phyloP scores from a whole-genome alignment of 2,329 filamentous ascomycete species.

The Samsoniella hepiali region DNA sequence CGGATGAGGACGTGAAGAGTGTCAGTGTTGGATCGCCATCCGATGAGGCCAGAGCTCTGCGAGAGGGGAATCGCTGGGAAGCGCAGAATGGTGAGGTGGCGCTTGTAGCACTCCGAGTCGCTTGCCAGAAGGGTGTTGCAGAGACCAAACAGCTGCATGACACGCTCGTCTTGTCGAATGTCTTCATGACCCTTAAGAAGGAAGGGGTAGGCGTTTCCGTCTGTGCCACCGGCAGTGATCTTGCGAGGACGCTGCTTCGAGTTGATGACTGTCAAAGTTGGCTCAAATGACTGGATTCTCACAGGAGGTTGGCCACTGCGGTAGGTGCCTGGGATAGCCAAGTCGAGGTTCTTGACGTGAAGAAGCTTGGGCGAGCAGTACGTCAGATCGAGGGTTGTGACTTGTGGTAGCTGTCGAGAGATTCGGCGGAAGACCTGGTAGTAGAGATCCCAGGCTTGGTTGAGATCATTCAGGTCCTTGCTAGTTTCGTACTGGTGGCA shows the following conservation, averaged over 20 bases:
- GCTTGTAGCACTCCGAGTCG: slow-evolving; percentile 94
- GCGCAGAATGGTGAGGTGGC: slow-evolving; percentile 91
- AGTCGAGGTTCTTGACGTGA: slow-evolving; percentile 76
- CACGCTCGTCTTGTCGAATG: slow-evolving; percentile 96
- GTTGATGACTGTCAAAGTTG: slow-evolving; percentile 85
- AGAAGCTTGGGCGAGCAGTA: slow-evolving; percentile 96
- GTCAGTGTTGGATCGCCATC: slow-evolving; percentile 97
- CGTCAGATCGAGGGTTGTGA: slow-evolving; percentile 88
- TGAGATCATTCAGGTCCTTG: slow-evolving; percentile 89
- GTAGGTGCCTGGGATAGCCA: slow-evolving; percentile 96
- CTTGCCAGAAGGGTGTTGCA: slow-evolving; percentile 93
- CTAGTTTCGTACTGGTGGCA: slow-evolving; percentile 87
- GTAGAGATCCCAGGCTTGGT: slow-evolving; percentile 98
- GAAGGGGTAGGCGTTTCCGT: slow-evolving; percentile 84
- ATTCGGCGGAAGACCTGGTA: slow-evolving; percentile 98
- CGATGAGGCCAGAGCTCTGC: slow-evolving; percentile 90
- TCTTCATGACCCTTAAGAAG: slow-evolving; percentile 98
- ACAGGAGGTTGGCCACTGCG: slow-evolving; percentile 74
- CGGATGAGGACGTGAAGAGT: slow-evolving; percentile 95
- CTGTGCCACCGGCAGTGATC: slow-evolving; percentile 81
- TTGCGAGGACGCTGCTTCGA: slow-evolving; percentile 96
- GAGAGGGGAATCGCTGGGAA: slow-evolving; percentile 97
- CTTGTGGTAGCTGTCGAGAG: slow-evolving; percentile 84
- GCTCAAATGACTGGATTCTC: slow-evolving; percentile 83
- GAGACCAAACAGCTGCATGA: slow-evolving; percentile 98